These are phyloP conservation scores for Xanthoconium stramineum DNA, from an alignment of 768 basidiomycete species.

Conservation along the genomic window DNA sequence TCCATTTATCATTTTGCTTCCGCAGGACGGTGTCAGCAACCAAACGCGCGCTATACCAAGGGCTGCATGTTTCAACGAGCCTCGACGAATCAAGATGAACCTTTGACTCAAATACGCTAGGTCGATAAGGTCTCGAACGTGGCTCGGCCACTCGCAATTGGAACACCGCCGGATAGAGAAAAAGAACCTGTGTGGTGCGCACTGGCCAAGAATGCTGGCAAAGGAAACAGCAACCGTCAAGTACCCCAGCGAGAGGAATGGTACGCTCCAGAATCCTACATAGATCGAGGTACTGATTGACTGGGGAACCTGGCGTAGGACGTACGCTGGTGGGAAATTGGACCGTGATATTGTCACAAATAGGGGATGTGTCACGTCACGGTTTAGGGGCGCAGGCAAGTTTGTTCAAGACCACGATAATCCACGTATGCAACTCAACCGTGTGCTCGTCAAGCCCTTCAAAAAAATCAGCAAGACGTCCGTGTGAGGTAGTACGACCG, in stretches of 20 bases:
- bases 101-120: neutral
- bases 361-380: slow-evolving; percentile 32
- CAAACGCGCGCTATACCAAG: neutral
- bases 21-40: slow-evolving; percentile 4
- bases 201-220: neutral
- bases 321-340: slow-evolving; percentile 9
- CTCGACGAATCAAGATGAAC: slow-evolving; percentile 4
- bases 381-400: slow-evolving; percentile 24
- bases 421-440: slow-evolving; percentile 25
- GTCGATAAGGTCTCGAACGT: neutral
- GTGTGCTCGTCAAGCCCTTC: slow-evolving; percentile 26
- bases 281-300: neutral
- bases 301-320: neutral
- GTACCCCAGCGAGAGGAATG: neutral
- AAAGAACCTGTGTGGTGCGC: neutral
- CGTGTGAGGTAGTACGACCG: slow-evolving; percentile 29
- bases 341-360: slow-evolving; percentile 26
- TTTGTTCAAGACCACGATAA: slow-evolving; percentile 27
- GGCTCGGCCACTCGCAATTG: slow-evolving; percentile 12
- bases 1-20: slow-evolving; percentile 16
- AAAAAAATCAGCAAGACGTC: slow-evolving; percentile 17
- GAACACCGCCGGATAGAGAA: slow-evolving; percentile 8
- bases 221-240: neutral
- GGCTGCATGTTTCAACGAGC: neutral
- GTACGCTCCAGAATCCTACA: slow-evolving; percentile 3